phyloP scores from a whole-genome alignment of 2,329 filamentous ascomycete genomes.

The Harringtonia aguacate region DNA sequence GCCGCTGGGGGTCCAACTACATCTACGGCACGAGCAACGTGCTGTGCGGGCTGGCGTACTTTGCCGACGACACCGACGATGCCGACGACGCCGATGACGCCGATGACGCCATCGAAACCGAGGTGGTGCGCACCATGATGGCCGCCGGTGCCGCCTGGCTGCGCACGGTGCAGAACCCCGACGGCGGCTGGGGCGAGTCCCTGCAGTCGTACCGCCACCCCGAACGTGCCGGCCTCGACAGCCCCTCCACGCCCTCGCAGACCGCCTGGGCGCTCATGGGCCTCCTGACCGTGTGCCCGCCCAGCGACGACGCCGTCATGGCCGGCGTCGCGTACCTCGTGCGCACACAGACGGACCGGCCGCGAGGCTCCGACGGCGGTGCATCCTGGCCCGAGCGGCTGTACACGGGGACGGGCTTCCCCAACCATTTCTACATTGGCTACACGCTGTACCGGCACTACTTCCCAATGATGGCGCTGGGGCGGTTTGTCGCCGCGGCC shows the following conservation, averaged over 20 bases:
- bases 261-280: constrained; percentile 22
- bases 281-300: constrained; percentile 10
- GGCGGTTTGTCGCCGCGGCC: background rate
- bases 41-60: constrained; percentile 17
- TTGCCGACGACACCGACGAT: background rate
- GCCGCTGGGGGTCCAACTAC: constrained; percentile 24
- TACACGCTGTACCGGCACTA: constrained; percentile 6
- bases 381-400: constrained; percentile 2
- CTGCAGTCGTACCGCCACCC: constrained; percentile 12
- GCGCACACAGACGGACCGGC: background rate
- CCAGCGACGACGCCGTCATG: background rate
- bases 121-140: constrained; percentile 1
- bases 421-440: constrained; percentile 1
- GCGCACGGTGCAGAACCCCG: constrained; percentile 15
- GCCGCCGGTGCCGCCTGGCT: constrained; percentile 14
- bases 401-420: constrained; percentile 5
- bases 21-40: constrained; percentile 21
- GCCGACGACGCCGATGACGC: background rate
- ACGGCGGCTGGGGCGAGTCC: constrained; percentile 22
- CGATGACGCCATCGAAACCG: background rate
- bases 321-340: background rate
- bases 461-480: constrained; percentile 5
- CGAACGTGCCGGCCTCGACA: constrained; percentile 3
- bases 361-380: background rate
- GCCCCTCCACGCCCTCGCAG: constrained; percentile 18